Evolutionary conservation across 805 yeast genomes (phyloP).

Genomic region (Monosporozyma servazzii): DNA sequence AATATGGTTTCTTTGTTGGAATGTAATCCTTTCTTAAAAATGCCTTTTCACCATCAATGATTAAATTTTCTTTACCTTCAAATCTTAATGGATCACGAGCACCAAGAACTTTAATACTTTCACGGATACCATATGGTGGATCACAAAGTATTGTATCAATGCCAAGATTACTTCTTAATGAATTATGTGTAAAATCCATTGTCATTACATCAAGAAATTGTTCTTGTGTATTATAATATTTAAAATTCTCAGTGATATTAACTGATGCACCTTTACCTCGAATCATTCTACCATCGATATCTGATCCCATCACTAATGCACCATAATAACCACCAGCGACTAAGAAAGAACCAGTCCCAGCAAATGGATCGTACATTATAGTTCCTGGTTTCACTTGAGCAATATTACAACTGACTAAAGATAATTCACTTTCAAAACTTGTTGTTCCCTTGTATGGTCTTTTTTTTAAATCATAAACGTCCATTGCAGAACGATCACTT

Average conservation of each 20-base stretch:
- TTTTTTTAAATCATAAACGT: slow-evolving; percentile 68
- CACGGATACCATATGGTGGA: slow-evolving; percentile 97
- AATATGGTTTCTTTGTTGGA: slow-evolving; percentile 87
- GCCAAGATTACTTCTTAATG: slow-evolving; percentile 51
- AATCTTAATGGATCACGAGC: slow-evolving; percentile 61
- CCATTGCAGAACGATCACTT: slow-evolving; percentile 60
- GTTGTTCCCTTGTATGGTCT: slow-evolving; percentile 92
- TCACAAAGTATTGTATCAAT: slow-evolving; percentile 86
- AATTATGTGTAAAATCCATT: slow-evolving; percentile 92
- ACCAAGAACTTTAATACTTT: slow-evolving; percentile 89
- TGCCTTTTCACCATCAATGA: slow-evolving; percentile 75
- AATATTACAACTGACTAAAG: slow-evolving; percentile 78
- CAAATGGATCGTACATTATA: slow-evolving; percentile 85
- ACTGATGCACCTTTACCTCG: slow-evolving; percentile 48
- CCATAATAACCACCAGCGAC: slow-evolving; percentile 84
- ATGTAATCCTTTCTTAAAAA: slow-evolving; percentile 72
- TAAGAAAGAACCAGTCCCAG: slow-evolving; percentile 91
- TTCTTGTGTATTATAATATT: slow-evolving; percentile 53
- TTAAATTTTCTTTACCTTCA: slow-evolving; percentile 59
- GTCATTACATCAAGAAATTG: slow-evolving; percentile 68
- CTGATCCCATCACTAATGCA: slow-evolving; percentile 75
- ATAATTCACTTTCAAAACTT: slow-evolving; percentile 88
- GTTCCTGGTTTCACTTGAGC: slow-evolving; percentile 62
- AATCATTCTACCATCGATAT: slow-evolving; percentile 75
- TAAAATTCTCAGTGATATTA: slow-evolving; percentile 53